Evolutionary conservation across 2,329 filamentous ascomycete genomes (phyloP), one percentile per base, ranked within the genome.

Genomic region (Tympanopsis confertula): DNA sequence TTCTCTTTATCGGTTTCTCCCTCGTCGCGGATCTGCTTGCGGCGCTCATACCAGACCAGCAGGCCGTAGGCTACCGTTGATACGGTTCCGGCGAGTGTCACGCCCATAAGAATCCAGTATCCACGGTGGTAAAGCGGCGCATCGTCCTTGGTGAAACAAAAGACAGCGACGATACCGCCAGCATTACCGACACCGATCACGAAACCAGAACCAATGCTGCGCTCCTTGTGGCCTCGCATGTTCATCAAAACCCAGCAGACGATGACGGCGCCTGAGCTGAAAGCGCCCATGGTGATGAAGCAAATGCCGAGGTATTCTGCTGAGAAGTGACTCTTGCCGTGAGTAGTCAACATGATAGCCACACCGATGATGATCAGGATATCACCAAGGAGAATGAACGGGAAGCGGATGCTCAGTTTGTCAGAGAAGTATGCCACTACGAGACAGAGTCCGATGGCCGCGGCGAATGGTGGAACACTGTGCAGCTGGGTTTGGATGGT

Each of bases 171-270:
- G 15, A 58, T 51, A 3, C 52, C 54, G 5, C 52, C 55, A 4
- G 41, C 37, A 37, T 56, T 56, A 0, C 54, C 54, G 35, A 57
- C 49, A 13, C 52, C 44, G 26, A 57, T 53, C 36, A 53, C 44
- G 42, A 48, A 56, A 1, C 44, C 55, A 4, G 47, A 47, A 4
- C 52, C 54, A 14, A 58, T 47, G 28, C 47, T 50, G 4, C 55
- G 48, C 40, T 54, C 37, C 13, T 36, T 40, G 38, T 57, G 53
- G 4, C 54, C 55, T 4, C 52, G 51, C 28, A 63, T 50, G 39
- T 63, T 64, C 46, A 63, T 64, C 5, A 59, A 44, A 2, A 58
- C 50, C 62, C 62, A 65, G 41, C 54, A 57, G 13, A 56, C 37
- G 14, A 55, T 45, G 14, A 47, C 41, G 1, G 47, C 42, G 3